These are phyloP conservation scores for Aechmea fasciata DNA, from an alignment of 176 grass and related monocot species.

Conservation along the genomic window DNA sequence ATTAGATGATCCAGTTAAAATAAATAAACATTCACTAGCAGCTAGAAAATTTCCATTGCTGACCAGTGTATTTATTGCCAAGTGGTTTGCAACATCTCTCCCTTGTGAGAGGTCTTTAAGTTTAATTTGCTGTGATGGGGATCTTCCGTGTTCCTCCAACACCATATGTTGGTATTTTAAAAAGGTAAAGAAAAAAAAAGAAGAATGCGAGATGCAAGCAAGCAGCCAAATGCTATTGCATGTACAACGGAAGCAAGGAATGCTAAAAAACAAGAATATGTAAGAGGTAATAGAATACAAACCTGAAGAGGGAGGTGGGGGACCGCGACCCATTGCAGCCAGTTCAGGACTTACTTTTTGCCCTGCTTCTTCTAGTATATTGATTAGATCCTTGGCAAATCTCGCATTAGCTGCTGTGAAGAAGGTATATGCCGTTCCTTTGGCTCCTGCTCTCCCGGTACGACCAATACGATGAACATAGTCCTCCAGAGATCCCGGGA, in stretches of 20 bases:
- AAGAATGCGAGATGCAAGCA: neutral
- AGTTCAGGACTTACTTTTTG: slow-evolving; percentile 12
- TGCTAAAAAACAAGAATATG: no score
- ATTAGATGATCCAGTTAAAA: neutral
- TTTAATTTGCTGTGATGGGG: no score
- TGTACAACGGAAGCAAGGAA: no score
- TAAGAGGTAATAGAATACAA: slow-evolving; percentile 1
- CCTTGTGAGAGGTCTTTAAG: no score
- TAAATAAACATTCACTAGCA: neutral
- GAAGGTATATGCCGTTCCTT: slow-evolving; percentile 89
- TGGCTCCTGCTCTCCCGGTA: slow-evolving; percentile 81
- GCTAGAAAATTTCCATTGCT: neutral
- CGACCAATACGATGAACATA: slow-evolving; percentile 94
- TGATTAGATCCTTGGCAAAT: slow-evolving; percentile 86
- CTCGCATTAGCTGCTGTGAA: slow-evolving; percentile 89
- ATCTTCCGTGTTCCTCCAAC: no score
- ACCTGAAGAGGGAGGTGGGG: slow-evolving; percentile 58
- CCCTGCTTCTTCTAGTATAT: slow-evolving; percentile 13
- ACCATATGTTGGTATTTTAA: neutral
- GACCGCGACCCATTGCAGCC: slow-evolving; percentile 58
- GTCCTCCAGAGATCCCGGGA: slow-evolving; percentile 89
- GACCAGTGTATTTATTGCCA: no score
- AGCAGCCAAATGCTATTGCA: no score
- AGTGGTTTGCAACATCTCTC: no score
- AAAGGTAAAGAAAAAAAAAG: neutral